These are phyloP conservation scores for Lycium barbarum DNA, from an alignment of 257 asterid genomes.

Conservation along the genomic window DNA sequence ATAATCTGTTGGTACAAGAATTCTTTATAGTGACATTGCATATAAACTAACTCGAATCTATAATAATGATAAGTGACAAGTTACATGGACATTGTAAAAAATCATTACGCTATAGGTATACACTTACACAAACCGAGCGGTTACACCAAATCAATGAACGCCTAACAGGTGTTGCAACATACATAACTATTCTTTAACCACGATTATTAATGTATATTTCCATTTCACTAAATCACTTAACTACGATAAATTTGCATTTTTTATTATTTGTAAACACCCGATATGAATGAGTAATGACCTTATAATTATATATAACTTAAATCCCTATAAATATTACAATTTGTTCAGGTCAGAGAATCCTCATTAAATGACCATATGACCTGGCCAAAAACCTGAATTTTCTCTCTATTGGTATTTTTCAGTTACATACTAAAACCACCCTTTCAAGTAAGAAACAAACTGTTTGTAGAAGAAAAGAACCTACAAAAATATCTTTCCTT, in stretches of 20 bases:
- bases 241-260: too few relatives aligned
- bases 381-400: conserved; percentile 8
- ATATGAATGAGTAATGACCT: too few relatives aligned
- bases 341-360: conserved; percentile 24
- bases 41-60: not conserved
- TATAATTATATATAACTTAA: too few relatives aligned
- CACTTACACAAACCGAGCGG: too few relatives aligned
- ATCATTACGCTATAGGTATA: too few relatives aligned
- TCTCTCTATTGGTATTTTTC: conserved; percentile 20
- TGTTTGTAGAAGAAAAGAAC: conserved; percentile 26
- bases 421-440: conserved; percentile 20
- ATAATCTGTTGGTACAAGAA: not conserved
- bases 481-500: conserved; percentile 25
- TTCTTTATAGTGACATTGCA: not conserved
- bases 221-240: too few relatives aligned
- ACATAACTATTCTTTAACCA: too few relatives aligned
- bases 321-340: not conserved
- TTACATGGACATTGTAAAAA: too few relatives aligned
- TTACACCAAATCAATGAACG: too few relatives aligned
- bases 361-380: not conserved
- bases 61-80: not conserved
- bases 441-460: conserved; percentile 19
- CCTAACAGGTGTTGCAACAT: too few relatives aligned
- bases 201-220: too few relatives aligned
- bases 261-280: too few relatives aligned